Conservation (phyloP, 805 yeast genomes). For the Schizosaccharomyces japonicus region DNA sequence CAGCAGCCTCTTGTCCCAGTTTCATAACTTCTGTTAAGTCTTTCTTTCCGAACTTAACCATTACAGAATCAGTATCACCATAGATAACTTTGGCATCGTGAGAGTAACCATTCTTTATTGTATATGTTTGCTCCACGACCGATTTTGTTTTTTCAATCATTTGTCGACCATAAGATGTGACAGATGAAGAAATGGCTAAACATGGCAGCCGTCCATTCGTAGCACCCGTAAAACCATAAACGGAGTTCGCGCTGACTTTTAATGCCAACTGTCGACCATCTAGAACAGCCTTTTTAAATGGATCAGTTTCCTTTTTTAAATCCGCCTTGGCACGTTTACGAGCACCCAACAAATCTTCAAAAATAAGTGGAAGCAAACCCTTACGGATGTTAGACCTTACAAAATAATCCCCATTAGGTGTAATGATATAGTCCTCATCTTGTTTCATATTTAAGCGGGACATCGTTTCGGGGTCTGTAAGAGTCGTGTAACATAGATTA, state of each 20-base stretch:
- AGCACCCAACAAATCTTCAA: conserved; percentile 69
- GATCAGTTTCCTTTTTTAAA: conserved; percentile 77
- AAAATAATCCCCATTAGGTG: conserved; percentile 84
- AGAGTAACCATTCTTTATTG: conserved; percentile 59
- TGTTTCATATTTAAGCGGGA: conserved; percentile 32
- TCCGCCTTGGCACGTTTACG: conserved; percentile 84
- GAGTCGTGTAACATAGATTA: conserved; percentile 81
- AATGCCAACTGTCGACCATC: conserved; percentile 94
- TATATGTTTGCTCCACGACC: conserved; percentile 60
- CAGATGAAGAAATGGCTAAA: conserved; percentile 83
- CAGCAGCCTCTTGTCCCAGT: conserved; percentile 87
- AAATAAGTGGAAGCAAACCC: conserved; percentile 79
- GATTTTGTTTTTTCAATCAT: conserved; percentile 86
- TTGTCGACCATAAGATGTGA: conserved; percentile 83
- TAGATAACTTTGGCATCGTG: conserved; percentile 76
- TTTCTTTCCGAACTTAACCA: conserved; percentile 82
- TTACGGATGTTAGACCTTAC: conserved; percentile 44
- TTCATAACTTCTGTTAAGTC: conserved; percentile 71
- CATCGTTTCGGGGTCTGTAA: conserved; percentile 39
- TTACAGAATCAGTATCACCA: conserved; percentile 98
- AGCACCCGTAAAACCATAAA: conserved; percentile 97
- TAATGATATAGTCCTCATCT: conserved; percentile 54
- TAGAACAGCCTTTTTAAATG: conserved; percentile 74
- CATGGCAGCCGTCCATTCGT: conserved; percentile 94
- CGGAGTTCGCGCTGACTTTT: conserved; percentile 92